Conservation (phyloP, 2,329 filamentous ascomycete genomes). For the Massarina eburnea region DNA sequence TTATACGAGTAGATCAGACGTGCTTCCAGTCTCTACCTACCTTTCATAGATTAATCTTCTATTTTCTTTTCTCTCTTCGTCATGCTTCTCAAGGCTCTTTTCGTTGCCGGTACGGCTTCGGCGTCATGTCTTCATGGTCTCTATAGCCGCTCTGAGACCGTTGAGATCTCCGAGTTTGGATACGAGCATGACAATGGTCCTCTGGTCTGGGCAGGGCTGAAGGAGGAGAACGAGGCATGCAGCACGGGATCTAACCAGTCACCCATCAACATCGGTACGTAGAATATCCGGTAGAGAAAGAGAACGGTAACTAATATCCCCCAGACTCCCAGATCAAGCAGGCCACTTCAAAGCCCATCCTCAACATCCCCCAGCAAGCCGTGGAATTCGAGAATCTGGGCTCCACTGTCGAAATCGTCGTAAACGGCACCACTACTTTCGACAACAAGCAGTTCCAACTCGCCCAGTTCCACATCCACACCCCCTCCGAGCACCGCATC, state of each 20-base stretch:
- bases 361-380: constrained; percentile 47
- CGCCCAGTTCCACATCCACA: constrained; percentile 63
- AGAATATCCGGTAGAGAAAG: too few species aligned
- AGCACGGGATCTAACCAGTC: constrained; percentile 55
- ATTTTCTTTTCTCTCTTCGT: not conserved
- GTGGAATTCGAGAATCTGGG: constrained; percentile 60
- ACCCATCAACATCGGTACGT: constrained; percentile 56
- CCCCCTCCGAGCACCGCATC: constrained; percentile 58
- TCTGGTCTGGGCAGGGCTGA: constrained; percentile 55
- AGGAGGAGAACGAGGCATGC: constrained; percentile 50
- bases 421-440: constrained; percentile 52
- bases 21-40: not conserved
- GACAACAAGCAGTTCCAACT: constrained; percentile 47
- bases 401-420: constrained; percentile 59
- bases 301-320: too few species aligned
- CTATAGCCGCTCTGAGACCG: constrained; percentile 34
- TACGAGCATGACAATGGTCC: constrained; percentile 51
- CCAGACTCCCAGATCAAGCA: constrained; percentile 36
- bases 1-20: not conserved
- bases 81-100: constrained; percentile 35
- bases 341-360: constrained; percentile 27
- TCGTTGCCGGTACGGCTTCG: constrained; percentile 38
- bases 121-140: constrained; percentile 49
- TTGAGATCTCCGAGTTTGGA: constrained; percentile 41
- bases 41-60: not conserved